Conservation (phyloP, 2,329 filamentous ascomycete species). For the Cladophialophora carrionii region DNA sequence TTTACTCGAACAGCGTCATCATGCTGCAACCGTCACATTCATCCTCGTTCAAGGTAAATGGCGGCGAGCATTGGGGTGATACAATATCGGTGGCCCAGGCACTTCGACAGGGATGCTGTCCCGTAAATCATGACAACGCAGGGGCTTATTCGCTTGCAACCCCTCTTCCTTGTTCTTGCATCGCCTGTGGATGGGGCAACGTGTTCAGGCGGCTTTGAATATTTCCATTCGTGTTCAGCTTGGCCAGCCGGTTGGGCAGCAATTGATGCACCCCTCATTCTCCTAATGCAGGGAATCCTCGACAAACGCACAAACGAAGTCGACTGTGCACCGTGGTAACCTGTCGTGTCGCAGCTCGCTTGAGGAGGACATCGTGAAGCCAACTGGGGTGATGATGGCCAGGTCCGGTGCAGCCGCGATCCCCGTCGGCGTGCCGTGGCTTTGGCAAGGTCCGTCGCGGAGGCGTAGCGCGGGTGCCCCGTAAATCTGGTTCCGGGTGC, state of each 20-base stretch:
- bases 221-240: constrained; percentile 6
- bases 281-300: neutral
- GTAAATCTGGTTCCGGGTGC: constrained; percentile 9
- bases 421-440: constrained; percentile 12
- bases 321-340: neutral
- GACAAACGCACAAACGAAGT: neutral
- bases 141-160: constrained; percentile 4
- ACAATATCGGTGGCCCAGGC: constrained; percentile 5
- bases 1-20: constrained; percentile 12
- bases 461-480: constrained; percentile 17
- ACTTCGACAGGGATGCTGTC: neutral
- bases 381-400: constrained; percentile 15
- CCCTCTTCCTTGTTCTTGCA: neutral
- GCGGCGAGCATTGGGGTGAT: constrained; percentile 22
- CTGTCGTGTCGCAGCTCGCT: neutral
- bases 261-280: constrained; percentile 4
- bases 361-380: neutral
- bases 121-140: neutral
- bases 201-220: neutral
- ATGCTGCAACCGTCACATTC: constrained; percentile 1
- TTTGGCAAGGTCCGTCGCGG: constrained; percentile 14
- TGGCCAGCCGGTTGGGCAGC: constrained; percentile 2
- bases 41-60: constrained; percentile 18
- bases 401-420: constrained; percentile 18
- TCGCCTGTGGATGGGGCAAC: neutral